phyloP scores from a whole-genome alignment of 192 early-diverging fungal genomes.

The Lobosporangium transversale region DNA sequence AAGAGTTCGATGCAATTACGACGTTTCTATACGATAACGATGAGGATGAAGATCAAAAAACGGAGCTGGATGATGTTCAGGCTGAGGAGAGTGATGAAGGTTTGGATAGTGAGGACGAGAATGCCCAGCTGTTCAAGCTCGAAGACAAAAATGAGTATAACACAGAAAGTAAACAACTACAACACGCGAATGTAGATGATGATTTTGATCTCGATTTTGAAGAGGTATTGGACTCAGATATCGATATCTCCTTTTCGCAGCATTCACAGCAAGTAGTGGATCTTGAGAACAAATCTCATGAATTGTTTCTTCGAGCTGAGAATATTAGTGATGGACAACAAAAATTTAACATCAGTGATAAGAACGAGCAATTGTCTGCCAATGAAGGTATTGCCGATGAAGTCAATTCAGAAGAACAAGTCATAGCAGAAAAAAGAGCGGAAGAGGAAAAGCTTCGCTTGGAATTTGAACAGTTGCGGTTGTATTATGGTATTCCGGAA shows the following conservation, averaged over 20 bases:
- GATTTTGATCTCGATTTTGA: slow-evolving; percentile 31
- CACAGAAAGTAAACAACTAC: not conserved
- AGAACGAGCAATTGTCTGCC: not conserved
- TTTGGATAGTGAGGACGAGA: slow-evolving; percentile 7
- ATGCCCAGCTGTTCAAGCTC: not conserved
- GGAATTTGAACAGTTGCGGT: slow-evolving; percentile 14
- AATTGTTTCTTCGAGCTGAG: not conserved
- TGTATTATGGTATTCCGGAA: slow-evolving; percentile 41
- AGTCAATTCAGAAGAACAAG: slow-evolving; percentile 6
- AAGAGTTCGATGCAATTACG: not conserved
- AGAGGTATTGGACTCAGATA: slow-evolving; percentile 15
- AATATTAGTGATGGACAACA: not conserved
- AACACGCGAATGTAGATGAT: slow-evolving; percentile 18
- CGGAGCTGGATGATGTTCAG: slow-evolving; percentile 9
- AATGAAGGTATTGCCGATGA: not conserved
- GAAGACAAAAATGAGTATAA: not conserved
- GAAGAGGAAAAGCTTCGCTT: slow-evolving; percentile 20
- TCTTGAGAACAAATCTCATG: not conserved
- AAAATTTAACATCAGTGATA: too few relatives aligned
- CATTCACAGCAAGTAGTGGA: not conserved
- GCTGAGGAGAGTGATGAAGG: slow-evolving; percentile 4
- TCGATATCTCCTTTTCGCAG: slow-evolving; percentile 3
- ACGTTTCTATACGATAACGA: slow-evolving; percentile 5
- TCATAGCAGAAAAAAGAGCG: slow-evolving; percentile 12
- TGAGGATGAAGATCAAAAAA: not conserved